Conservation (phyloP, 129 eudicot genomes). For the Smallanthus sonchifolius region DNA sequence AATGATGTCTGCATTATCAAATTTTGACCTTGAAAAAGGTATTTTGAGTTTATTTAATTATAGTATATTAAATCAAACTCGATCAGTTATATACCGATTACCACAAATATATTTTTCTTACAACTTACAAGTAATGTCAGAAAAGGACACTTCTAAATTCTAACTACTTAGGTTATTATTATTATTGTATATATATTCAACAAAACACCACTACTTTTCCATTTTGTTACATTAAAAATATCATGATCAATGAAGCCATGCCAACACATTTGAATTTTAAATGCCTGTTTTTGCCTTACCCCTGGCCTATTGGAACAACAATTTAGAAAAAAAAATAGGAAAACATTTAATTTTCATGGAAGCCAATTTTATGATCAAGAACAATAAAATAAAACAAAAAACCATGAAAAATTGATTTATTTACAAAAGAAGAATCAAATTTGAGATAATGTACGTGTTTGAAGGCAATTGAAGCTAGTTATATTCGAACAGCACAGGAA, state of each 20-base stretch:
- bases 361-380: conserved; percentile 9
- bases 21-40: no score
- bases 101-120: neutral
- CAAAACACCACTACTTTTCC: conserved; percentile 20
- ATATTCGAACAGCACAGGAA: neutral
- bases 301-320: neutral
- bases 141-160: neutral
- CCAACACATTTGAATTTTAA: conserved; percentile 24
- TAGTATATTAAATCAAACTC: neutral
- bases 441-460: neutral
- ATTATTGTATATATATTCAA: neutral
- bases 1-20: no score
- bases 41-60: no score
- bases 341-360: neutral
- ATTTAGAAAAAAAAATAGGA: neutral
- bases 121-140: neutral
- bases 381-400: neutral
- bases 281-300: conserved; percentile 4
- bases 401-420: neutral
- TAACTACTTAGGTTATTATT: neutral
- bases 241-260: conserved; percentile 21
- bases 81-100: neutral
- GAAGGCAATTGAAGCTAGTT: conserved; percentile 2
- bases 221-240: conserved; percentile 1
- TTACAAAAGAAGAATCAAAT: neutral